phyloP scores from a whole-genome alignment of 2,329 filamentous ascomycete genomes.

The Chaetomium globosum region DNA sequence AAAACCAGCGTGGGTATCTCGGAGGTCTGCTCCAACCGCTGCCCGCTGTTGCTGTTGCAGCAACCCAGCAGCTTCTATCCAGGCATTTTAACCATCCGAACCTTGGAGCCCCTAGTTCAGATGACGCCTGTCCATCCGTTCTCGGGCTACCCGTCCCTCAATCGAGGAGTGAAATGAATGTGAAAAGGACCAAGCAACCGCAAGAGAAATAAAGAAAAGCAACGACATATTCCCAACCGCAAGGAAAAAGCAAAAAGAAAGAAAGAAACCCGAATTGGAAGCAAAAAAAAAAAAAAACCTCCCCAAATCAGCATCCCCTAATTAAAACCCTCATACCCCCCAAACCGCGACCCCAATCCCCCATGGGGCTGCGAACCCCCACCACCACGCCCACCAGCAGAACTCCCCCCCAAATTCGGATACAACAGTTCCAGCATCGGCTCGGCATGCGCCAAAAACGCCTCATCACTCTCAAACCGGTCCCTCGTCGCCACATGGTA shows the following conservation, averaged over 20 bases:
- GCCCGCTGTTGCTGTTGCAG: no score
- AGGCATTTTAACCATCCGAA: neutral
- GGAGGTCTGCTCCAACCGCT: no score
- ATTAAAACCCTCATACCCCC: neutral
- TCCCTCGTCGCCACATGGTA: constrained; percentile 4
- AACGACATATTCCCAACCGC: neutral
- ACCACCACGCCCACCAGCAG: neutral
- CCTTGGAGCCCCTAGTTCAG: neutral
- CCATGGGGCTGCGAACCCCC: neutral
- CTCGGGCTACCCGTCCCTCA: neutral
- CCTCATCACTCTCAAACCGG: constrained; percentile 12
- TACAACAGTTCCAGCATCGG: constrained; percentile 2
- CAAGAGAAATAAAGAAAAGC: neutral
- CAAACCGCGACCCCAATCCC: neutral
- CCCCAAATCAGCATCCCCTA: neutral
- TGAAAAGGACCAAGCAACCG: neutral
- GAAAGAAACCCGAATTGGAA: neutral
- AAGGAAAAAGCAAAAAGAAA: neutral
- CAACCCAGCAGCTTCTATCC: neutral
- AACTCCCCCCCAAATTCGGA: neutral
- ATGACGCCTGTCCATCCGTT: neutral
- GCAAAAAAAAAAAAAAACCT: neutral
- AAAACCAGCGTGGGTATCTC: neutral
- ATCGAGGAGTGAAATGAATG: neutral
- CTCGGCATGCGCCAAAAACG: constrained; percentile 12